Percentiles rank a stretch among this genome's conserved stretches.
phyloP scores from a whole-genome alignment of 768 basidiomycete species.

The Myochromella boudieri region DNA sequence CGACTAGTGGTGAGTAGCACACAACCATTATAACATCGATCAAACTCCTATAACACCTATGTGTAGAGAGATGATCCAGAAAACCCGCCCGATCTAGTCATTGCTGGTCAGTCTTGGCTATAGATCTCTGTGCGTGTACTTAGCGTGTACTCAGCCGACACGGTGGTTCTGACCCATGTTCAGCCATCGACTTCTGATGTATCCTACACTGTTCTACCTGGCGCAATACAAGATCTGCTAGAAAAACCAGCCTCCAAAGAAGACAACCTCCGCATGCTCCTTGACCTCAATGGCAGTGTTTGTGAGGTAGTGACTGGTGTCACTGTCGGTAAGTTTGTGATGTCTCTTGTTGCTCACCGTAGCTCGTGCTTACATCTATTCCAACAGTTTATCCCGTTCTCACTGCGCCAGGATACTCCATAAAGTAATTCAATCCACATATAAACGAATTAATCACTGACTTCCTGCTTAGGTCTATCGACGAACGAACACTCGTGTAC shows the following conservation, averaged over 20 bases:
- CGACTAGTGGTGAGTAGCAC: slow-evolving; percentile 59
- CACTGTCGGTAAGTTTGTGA: slow-evolving; percentile 57
- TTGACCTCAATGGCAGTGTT: slow-evolving; percentile 80
- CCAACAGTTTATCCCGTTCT: slow-evolving; percentile 69
- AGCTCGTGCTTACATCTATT: slow-evolving; percentile 1
- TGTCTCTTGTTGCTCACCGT: not conserved
- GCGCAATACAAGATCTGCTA: slow-evolving; percentile 67
- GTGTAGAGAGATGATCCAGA: slow-evolving; percentile 58
- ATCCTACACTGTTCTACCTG: slow-evolving; percentile 53
- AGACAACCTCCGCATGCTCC: slow-evolving; percentile 86
- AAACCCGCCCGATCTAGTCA: slow-evolving; percentile 77
- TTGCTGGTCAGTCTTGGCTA: slow-evolving; percentile 50
- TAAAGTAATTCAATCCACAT: slow-evolving; percentile 44
- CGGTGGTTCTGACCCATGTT: slow-evolving; percentile 85
- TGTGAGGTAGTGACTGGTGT: slow-evolving; percentile 96
- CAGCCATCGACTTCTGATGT: slow-evolving; percentile 57
- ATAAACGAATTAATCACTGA: slow-evolving; percentile 1
- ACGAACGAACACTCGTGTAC: slow-evolving; percentile 78
- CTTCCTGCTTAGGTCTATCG: slow-evolving; percentile 59
- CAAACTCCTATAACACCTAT: slow-evolving; percentile 1
- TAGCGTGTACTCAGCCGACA: slow-evolving; percentile 69
- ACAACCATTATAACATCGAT: not conserved
- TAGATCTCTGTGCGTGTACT: not conserved
- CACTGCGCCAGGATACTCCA: slow-evolving; percentile 72
- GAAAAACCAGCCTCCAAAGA: slow-evolving; percentile 83